Percentiles rank a stretch among this genome's conserved stretches.
These are phyloP conservation scores for Fomitiporia mediterranea DNA, from an alignment of 1,284 basidiomycete species.

Conservation along the genomic window DNA sequence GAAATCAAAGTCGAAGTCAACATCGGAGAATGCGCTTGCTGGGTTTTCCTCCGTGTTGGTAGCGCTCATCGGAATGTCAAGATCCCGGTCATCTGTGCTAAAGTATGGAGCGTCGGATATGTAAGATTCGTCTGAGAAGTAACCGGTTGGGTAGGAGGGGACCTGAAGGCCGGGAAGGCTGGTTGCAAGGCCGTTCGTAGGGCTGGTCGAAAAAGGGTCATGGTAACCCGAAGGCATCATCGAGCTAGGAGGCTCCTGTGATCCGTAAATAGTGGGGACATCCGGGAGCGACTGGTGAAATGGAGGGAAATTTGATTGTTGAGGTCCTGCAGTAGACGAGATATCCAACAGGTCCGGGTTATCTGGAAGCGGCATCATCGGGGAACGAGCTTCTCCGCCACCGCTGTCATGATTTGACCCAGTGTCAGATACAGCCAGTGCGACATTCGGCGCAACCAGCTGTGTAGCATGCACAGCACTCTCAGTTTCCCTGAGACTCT, in stretches of 20 bases:
- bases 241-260: background rate
- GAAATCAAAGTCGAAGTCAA: background rate
- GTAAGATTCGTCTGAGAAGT: background rate
- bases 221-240: background rate
- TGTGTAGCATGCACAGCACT: background rate
- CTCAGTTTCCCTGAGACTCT: background rate
- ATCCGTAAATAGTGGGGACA: background rate
- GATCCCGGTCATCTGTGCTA: conserved; percentile 2
- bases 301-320: background rate
- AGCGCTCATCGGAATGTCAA: background rate
- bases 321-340: background rate
- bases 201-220: background rate
- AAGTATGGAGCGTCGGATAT: conserved; percentile 4
- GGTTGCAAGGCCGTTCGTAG: background rate
- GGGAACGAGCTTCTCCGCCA: background rate
- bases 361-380: background rate
- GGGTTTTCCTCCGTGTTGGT: background rate
- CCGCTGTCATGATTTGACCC: background rate
- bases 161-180: background rate
- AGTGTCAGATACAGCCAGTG: too few relatives aligned
- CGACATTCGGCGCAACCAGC: background rate
- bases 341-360: background rate
- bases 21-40: background rate
- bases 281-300: background rate
- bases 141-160: background rate